phyloP scores from a whole-genome alignment of 352 stramenopile genomes.

The Pythium myriotylum region DNA sequence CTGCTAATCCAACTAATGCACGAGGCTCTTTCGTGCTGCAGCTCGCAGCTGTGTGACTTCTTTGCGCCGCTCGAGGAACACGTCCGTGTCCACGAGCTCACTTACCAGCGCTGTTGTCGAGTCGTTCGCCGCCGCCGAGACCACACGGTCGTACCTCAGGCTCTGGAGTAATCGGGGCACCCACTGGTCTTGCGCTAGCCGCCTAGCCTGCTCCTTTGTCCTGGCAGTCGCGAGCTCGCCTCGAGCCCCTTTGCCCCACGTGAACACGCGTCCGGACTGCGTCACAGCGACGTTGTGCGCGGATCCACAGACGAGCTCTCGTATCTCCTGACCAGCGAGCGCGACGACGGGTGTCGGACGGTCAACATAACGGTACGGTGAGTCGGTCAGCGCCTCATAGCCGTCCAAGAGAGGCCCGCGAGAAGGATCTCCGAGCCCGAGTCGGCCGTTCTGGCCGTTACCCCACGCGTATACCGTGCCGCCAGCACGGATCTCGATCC shows the following conservation, averaged over 20 bases:
- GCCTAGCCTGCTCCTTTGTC: constrained; percentile 5
- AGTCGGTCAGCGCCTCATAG: constrained; percentile 74
- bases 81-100: constrained; percentile 37
- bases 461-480: constrained; percentile 74
- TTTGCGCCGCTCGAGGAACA: constrained; percentile 50
- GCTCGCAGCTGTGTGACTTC: constrained; percentile 52
- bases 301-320: constrained; percentile 48
- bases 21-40: constrained; percentile 24
- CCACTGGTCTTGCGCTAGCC: constrained; percentile 37
- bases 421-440: constrained; percentile 47
- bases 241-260: constrained; percentile 54
- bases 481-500: constrained; percentile 46
- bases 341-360: constrained; percentile 40
- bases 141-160: constrained; percentile 55
- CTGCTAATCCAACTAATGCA: not conserved
- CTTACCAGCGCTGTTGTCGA: constrained; percentile 56
- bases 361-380: constrained; percentile 56
- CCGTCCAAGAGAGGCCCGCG: constrained; percentile 45
- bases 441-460: constrained; percentile 53
- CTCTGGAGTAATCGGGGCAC: constrained; percentile 43
- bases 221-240: constrained; percentile 48
- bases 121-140: constrained; percentile 56
- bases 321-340: constrained; percentile 54
- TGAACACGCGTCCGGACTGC: constrained; percentile 47
- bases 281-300: constrained; percentile 65